Conservation (phyloP, 2,329 filamentous ascomycete genomes). For the Raffaelea deltoideospora region DNA sequence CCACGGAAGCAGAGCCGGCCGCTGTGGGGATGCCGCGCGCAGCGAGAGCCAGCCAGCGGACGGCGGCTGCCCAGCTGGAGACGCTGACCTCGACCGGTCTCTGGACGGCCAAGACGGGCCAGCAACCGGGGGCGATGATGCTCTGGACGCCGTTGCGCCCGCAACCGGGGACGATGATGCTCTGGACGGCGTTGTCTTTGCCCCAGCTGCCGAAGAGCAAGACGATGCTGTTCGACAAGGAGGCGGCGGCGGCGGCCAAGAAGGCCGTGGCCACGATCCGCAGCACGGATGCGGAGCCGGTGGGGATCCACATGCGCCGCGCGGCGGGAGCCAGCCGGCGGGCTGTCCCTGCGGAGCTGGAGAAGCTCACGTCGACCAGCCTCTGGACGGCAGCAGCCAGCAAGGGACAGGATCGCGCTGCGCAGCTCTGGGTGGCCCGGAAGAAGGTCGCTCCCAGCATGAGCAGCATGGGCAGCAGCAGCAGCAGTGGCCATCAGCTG, state of each 20-base stretch:
- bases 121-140: neutral
- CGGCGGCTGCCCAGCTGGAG: slow-evolving; percentile 14
- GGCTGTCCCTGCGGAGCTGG: slow-evolving; percentile 14
- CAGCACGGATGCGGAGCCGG: slow-evolving; percentile 9
- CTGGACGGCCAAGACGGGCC: slow-evolving; percentile 11
- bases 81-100: slow-evolving; percentile 12
- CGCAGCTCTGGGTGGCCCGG: neutral
- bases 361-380: slow-evolving; percentile 11
- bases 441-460: neutral
- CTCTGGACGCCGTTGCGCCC: slow-evolving; percentile 5
- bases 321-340: slow-evolving; percentile 12
- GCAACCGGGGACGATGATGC: neutral
- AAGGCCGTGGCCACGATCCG: slow-evolving; percentile 4
- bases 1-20: slow-evolving; percentile 10
- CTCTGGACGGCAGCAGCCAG: slow-evolving; percentile 12
- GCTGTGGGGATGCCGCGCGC: slow-evolving; percentile 16
- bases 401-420: too few species aligned
- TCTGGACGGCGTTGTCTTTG: too few species aligned
- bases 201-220: too few species aligned
- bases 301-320: slow-evolving; percentile 16
- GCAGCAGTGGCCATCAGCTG: too few species aligned
- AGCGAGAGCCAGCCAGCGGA: slow-evolving; percentile 11
- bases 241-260: slow-evolving; percentile 3
- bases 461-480: neutral
- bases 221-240: slow-evolving; percentile 6